phyloP scores from a whole-genome alignment of 495 filamentous ascomycete species.

The Cercophora scortea region DNA sequence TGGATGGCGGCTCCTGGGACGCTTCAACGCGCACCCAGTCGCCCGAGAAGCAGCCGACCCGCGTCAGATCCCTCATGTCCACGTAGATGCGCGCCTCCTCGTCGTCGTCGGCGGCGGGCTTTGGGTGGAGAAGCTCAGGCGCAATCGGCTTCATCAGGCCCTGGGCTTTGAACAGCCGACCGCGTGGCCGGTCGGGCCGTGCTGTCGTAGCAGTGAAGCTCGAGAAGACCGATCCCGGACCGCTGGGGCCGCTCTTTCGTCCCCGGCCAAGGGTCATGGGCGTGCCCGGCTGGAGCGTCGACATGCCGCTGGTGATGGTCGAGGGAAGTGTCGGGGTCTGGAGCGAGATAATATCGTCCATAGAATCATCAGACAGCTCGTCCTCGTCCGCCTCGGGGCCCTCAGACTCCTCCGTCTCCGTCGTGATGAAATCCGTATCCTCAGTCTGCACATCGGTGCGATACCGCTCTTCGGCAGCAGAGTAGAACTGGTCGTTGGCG shows the following conservation, averaged over 20 bases:
- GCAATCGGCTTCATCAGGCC: constrained; percentile 65
- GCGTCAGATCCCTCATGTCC: constrained; percentile 73
- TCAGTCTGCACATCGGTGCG: constrained; percentile 32
- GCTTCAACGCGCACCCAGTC: constrained; percentile 91
- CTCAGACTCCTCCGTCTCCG: constrained; percentile 41
- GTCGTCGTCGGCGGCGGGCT: constrained; percentile 67
- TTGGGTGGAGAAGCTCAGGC: constrained; percentile 74
- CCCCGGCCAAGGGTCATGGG: constrained; percentile 55
- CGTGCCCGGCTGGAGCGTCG: constrained; percentile 62
- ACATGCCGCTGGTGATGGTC: constrained; percentile 57
- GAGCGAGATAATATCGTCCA: constrained; percentile 79
- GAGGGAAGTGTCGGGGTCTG: constrained; percentile 68
- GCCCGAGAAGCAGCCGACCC: constrained; percentile 90
- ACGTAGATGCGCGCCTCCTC: constrained; percentile 85
- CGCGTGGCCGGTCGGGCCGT: constrained; percentile 50
- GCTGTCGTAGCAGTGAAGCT: constrained; percentile 75
- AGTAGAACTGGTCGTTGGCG: constrained; percentile 81
- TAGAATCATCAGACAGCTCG: constrained; percentile 63
- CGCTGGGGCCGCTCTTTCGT: constrained; percentile 59
- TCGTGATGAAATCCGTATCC: constrained; percentile 32
- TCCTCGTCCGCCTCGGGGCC: constrained; percentile 52
- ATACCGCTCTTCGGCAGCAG: constrained; percentile 68
- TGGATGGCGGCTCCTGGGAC: constrained; percentile 56
- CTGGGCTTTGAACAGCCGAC: constrained; percentile 66
- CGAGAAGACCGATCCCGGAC: constrained; percentile 78